phyloP scores from a whole-genome alignment of 2,329 filamentous ascomycete genomes.

The Alternaria gansuensis region DNA sequence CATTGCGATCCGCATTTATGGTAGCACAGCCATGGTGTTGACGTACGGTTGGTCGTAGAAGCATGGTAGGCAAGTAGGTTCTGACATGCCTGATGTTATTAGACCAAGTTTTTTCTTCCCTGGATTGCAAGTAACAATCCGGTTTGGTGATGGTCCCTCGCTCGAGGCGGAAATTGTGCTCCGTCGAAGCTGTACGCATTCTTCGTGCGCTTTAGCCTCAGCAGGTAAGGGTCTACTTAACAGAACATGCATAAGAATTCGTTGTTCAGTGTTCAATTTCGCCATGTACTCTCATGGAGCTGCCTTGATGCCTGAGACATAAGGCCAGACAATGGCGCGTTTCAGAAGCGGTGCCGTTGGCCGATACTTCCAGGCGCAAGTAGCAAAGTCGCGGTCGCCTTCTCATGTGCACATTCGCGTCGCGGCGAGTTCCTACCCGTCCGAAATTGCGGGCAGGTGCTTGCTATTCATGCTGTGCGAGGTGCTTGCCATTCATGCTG shows the following conservation, averaged over 20 bases:
- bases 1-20: constrained; percentile 3
- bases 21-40: background rate
- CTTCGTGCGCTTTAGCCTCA: background rate
- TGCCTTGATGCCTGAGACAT: constrained; percentile 10
- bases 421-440: background rate
- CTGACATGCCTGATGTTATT: background rate
- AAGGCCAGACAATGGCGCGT: constrained; percentile 14
- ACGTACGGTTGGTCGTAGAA: background rate
- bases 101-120: background rate
- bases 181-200: background rate
- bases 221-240: background rate
- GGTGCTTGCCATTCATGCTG: background rate
- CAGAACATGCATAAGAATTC: constrained; percentile 2
- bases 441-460: background rate
- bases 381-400: background rate
- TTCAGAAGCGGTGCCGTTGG: constrained; percentile 8
- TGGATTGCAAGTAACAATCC: background rate
- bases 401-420: background rate
- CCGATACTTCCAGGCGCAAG: constrained; percentile 3
- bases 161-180: background rate
- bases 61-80: constrained; percentile 5
- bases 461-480: background rate
- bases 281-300: constrained; percentile 4
- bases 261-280: constrained; percentile 2
- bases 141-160: background rate